Evolutionary conservation across 331 rosid species (phyloP), one percentile per base, ranked within the genome.

Genomic region (Stylosanthes scabra): DNA sequence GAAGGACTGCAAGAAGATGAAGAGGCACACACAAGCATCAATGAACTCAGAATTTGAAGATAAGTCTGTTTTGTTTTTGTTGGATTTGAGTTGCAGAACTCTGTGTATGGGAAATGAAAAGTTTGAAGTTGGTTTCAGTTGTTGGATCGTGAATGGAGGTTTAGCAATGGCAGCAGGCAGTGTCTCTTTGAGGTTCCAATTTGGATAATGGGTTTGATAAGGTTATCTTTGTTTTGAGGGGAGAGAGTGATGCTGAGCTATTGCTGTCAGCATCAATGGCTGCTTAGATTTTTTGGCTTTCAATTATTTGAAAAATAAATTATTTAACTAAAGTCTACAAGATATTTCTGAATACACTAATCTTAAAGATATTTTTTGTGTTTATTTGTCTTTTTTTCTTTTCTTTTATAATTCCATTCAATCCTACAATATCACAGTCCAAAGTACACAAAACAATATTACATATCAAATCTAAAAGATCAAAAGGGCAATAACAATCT

Each of bases 11-110:
- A 45, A 44, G 51, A 46, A 46, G 51, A 46, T 9, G 51, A 46
- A 47, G 57, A n/a, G n/a, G 76, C 84, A 70, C 88, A 85, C 69
- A 82, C 68, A 42, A 88, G 59, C 97, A 91, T 88, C 66, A 82
- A 77, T 66, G 51, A 31, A 6, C 9, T 27, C 44, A 39, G 65
- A 59, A 2, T 34, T 66, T 16, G 52, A 51, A 0, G 54, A 15
- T 59, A 14, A 8, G 1, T 31, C 37, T 31, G 37, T 31, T 31
- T 4, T 31, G 37, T 31, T 31, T 45, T 45, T 41, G 8, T 4
- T 41, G 45, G 45, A 9, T 47, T 47, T 47, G 5, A 47, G 4
- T 31, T n/a, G 16, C 13, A 44, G 13, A 73, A 3, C 5, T 1
- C 10, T 47, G 52, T 75, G 66, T 6, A 5, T 41, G 31, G 31